Percentiles rank a stretch among this genome's conserved stretches.
phyloP scores from a whole-genome alignment of 106 monocot species.

The Phalaenopsis aphrodite region DNA sequence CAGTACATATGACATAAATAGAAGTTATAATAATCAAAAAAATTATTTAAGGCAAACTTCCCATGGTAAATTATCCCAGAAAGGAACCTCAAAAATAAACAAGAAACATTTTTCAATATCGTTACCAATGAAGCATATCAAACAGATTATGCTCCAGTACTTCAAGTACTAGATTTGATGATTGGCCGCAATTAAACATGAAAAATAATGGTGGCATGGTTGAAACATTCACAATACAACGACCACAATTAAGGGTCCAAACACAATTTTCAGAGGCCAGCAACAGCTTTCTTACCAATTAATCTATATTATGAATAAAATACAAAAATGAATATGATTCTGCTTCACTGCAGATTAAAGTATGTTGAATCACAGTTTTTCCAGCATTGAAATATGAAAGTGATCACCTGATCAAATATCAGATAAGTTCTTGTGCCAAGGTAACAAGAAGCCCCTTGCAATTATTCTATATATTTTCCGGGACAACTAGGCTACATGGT shows the following conservation, averaged over 20 bases:
- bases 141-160: not conserved
- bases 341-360: not conserved
- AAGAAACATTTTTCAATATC: not conserved
- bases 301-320: not conserved
- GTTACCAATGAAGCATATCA: not conserved
- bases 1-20: not conserved
- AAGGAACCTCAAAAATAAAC: not conserved
- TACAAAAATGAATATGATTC: not conserved
- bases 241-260: not conserved
- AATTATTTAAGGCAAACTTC: not conserved
- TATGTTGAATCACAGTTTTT: too few species aligned
- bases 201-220: not conserved
- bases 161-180: not conserved
- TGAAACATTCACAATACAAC: not conserved
- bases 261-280: not conserved
- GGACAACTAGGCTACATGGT: too few species aligned
- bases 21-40: not conserved
- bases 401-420: too few species aligned
- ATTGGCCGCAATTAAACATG: not conserved
- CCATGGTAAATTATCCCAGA: not conserved
- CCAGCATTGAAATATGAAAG: too few species aligned
- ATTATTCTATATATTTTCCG: too few species aligned
- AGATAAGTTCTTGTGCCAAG: too few species aligned
- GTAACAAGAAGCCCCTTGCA: too few species aligned
- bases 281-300: not conserved